phyloP scores from a whole-genome alignment of 2,329 filamentous ascomycete genomes.

The Calonectria leucothoes region DNA sequence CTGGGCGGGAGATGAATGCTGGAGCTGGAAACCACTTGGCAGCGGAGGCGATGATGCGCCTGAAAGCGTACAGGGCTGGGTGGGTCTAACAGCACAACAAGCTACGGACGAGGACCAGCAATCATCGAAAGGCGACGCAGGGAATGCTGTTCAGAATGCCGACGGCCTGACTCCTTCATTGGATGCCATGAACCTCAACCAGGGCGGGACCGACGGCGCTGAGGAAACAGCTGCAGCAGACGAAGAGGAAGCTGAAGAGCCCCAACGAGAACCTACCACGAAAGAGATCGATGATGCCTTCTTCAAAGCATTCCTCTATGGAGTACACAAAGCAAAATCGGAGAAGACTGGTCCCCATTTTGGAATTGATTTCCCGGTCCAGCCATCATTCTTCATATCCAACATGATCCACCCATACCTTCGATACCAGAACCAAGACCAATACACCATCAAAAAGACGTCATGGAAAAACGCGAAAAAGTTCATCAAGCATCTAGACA shows the following conservation, averaged over 20 bases:
- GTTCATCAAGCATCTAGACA: constrained; percentile 37
- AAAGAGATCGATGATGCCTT: constrained; percentile 33
- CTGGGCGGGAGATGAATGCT: constrained; percentile 37
- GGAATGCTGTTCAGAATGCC: neutral
- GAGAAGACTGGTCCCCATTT: constrained; percentile 26
- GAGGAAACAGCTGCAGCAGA: neutral
- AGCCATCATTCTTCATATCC: constrained; percentile 37
- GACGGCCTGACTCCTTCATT: neutral
- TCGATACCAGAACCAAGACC: constrained; percentile 28
- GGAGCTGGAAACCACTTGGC: constrained; percentile 36
- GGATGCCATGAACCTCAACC: neutral
- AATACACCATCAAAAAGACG: constrained; percentile 39
- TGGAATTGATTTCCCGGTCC: constrained; percentile 34
- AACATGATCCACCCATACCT: constrained; percentile 39
- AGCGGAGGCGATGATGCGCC: constrained; percentile 35
- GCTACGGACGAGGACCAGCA: neutral
- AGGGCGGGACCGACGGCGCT: neutral
- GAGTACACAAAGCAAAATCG: constrained; percentile 31
- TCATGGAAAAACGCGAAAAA: constrained; percentile 40
- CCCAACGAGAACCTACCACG: constrained; percentile 31
- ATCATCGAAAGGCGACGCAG: neutral
- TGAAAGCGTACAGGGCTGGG: constrained; percentile 28
- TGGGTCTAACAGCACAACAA: constrained; percentile 13
- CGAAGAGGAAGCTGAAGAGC: constrained; percentile 9
- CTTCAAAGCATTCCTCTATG: constrained; percentile 35